Conservation (phyloP, 2,329 filamentous ascomycete genomes). For the Exophiala aquamarina region DNA sequence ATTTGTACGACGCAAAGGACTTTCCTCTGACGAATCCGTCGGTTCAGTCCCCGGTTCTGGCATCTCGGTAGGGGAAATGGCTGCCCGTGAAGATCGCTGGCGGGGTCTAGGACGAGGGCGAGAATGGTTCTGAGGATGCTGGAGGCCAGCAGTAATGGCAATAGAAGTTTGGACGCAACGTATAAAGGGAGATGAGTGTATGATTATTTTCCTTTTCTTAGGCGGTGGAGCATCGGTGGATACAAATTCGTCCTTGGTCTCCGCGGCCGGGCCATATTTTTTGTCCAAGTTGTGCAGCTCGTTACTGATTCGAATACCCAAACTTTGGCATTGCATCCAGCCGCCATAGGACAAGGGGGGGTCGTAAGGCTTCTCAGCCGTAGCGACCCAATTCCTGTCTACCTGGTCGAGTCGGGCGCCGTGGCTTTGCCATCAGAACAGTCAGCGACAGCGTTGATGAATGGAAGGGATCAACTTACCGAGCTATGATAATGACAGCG, state of each 20-base stretch:
- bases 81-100: conserved; percentile 24
- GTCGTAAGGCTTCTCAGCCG: conserved; percentile 91
- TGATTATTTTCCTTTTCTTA: conserved; percentile 66
- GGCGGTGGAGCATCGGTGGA: conserved; percentile 15
- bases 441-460: background rate
- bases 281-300: conserved; percentile 58
- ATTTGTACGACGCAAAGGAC: conserved; percentile 3
- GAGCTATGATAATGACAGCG: conserved; percentile 43
- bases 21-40: conserved; percentile 1
- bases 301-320: conserved; percentile 80
- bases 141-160: conserved; percentile 81
- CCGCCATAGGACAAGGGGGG: conserved; percentile 92
- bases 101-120: conserved; percentile 25
- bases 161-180: conserved; percentile 91
- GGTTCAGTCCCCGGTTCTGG: conserved; percentile 24
- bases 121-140: conserved; percentile 40
- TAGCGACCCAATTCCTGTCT: conserved; percentile 92
- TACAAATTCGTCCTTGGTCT: conserved; percentile 22
- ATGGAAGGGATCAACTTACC: conserved; percentile 31
- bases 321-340: conserved; percentile 80
- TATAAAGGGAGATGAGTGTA: conserved; percentile 92
- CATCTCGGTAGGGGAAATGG: conserved; percentile 12
- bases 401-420: conserved; percentile 91
- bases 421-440: conserved; percentile 59
- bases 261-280: conserved; percentile 20